These are phyloP conservation scores for Talaromyces liani DNA, from an alignment of 495 filamentous ascomycete species.

Conservation along the genomic window DNA sequence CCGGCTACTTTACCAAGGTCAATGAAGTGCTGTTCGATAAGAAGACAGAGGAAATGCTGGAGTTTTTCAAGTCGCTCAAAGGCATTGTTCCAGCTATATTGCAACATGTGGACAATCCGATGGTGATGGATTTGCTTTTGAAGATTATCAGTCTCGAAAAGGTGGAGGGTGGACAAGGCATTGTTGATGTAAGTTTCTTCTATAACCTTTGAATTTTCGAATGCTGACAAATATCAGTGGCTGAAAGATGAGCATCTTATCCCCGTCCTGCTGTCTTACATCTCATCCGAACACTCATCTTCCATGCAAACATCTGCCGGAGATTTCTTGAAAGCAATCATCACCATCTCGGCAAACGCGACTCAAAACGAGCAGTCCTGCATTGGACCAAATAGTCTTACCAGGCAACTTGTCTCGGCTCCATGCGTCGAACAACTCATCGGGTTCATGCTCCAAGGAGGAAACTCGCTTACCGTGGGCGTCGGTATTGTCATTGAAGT, in stretches of 20 bases:
- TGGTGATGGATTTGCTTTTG: constrained; percentile 96
- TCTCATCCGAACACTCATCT: constrained; percentile 72
- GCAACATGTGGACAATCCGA: constrained; percentile 92
- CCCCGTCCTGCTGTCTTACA: constrained; percentile 76
- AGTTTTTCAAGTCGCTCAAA: constrained; percentile 74
- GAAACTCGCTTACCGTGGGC: constrained; percentile 91
- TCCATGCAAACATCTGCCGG: constrained; percentile 94
- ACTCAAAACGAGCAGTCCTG: constrained; percentile 96
- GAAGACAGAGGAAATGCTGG: constrained; percentile 95
- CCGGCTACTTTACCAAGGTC: constrained; percentile 97
- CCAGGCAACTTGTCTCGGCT: constrained; percentile 88
- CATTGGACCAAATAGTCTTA: constrained; percentile 96
- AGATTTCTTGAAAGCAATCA: constrained; percentile 97
- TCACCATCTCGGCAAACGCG: constrained; percentile 97
- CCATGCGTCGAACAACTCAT: constrained; percentile 76
- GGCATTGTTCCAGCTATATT: constrained; percentile 77
- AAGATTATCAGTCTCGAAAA: constrained; percentile 98
- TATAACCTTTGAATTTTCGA: neutral
- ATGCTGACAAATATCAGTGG: constrained; percentile 53
- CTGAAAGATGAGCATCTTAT: constrained; percentile 87
- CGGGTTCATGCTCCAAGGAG: constrained; percentile 84
- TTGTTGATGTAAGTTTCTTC: constrained; percentile 71
- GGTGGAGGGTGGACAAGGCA: constrained; percentile 80
- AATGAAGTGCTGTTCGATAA: constrained; percentile 94
- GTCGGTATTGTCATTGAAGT: constrained; percentile 98